Conservation (phyloP, 805 yeast genomes). For the Candida patagonica region DNA sequence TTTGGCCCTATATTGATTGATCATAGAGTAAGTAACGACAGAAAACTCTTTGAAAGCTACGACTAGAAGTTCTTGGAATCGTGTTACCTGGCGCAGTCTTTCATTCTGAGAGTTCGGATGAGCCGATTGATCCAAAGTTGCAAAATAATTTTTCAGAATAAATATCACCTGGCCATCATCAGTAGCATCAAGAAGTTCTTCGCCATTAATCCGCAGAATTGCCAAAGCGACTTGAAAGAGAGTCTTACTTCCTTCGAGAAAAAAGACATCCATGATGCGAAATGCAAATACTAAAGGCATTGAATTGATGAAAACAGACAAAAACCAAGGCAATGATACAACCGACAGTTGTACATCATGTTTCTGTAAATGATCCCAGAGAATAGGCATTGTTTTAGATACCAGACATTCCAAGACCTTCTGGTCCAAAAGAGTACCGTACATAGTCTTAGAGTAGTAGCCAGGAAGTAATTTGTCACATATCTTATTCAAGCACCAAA, state of each 20-base stretch:
- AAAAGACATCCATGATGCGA: conserved; percentile 81
- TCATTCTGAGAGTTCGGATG: conserved; percentile 62
- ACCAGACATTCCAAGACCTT: conserved; percentile 86
- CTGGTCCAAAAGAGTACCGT: conserved; percentile 91
- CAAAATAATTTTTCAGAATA: conserved; percentile 73
- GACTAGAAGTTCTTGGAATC: conserved; percentile 82
- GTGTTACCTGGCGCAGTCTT: conserved; percentile 58
- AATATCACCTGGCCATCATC: conserved; percentile 92
- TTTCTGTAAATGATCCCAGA: conserved; percentile 72
- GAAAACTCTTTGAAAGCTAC: conserved; percentile 89
- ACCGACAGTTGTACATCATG: conserved; percentile 88
- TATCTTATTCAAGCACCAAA: conserved; percentile 75
- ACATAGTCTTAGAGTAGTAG: conserved; percentile 94
- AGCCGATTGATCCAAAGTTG: conserved; percentile 66
- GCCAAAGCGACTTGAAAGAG: conserved; percentile 92
- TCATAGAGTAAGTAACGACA: conserved; percentile 64
- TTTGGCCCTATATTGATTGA: conserved; percentile 58
- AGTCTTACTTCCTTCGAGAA: conserved; percentile 81
- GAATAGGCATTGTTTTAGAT: conserved; percentile 76
- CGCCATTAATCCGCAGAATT: conserved; percentile 80
- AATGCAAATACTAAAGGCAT: conserved; percentile 94
- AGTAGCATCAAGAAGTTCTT: conserved; percentile 61
- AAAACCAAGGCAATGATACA: conserved; percentile 92
- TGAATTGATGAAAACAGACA: conserved; percentile 78
- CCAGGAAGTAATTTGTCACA: conserved; percentile 90